Evolutionary conservation across 805 yeast species (phyloP).

Genomic region (Suhomyces kilbournensis): DNA sequence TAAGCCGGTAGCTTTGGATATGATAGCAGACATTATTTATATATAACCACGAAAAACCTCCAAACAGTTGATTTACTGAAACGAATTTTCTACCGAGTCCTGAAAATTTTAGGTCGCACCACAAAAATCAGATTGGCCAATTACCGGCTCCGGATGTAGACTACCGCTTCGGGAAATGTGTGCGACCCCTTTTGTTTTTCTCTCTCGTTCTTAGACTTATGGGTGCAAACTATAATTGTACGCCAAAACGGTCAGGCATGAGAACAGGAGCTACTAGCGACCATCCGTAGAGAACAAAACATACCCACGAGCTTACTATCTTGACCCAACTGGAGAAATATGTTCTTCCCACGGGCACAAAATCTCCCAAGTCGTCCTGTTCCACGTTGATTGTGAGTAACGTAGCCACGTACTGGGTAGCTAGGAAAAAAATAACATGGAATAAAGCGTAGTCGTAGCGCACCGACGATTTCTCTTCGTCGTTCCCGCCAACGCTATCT

Average conservation of each 20-base stretch:
- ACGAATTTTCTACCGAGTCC: background rate
- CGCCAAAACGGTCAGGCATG: conserved; percentile 82
- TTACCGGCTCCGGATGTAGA: conserved; percentile 12
- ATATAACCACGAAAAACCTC: background rate
- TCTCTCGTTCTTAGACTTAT: background rate
- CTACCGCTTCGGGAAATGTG: conserved; percentile 21
- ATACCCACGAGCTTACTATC: conserved; percentile 87
- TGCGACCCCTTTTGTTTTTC: background rate
- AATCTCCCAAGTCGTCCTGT: conserved; percentile 78
- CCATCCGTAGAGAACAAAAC: conserved; percentile 86
- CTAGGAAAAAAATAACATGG: conserved; percentile 88
- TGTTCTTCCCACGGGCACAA: conserved; percentile 95
- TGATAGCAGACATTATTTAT: conserved; percentile 41
- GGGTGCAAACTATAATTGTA: conserved; percentile 13
- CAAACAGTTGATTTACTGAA: background rate
- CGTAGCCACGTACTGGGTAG: conserved; percentile 96
- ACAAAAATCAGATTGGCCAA: conserved; percentile 10
- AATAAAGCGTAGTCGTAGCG: conserved; percentile 84
- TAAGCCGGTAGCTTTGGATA: conserved; percentile 38
- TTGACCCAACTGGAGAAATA: conserved; percentile 95
- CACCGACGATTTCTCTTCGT: conserved; percentile 58
- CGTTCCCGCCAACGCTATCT: conserved; percentile 31
- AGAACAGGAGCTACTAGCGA: conserved; percentile 85
- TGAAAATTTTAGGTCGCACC: conserved; percentile 3
- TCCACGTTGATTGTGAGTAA: conserved; percentile 88